Evolutionary conservation across 2,329 filamentous ascomycete genomes (phyloP), one percentile per base, ranked within the genome.

Genomic region (Grosmannia penicillata): DNA sequence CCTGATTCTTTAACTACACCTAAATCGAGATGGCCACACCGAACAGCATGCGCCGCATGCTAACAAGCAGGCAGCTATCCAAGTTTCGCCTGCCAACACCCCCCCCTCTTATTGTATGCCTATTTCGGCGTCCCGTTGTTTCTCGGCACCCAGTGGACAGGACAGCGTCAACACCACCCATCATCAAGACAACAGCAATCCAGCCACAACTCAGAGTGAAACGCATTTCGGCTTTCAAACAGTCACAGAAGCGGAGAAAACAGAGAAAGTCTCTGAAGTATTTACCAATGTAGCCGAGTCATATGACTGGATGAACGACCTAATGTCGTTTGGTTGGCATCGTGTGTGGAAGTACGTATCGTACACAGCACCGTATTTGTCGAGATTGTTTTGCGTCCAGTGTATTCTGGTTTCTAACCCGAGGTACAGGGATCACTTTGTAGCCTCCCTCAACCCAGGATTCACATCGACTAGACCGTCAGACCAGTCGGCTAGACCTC

Each of bases 261-360:
- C 62, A 32, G 52, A 67, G 47, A 58, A 63, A 68, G 87, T 95
- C 29, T 82, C 82, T 43, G 76, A 74, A 30, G 91, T 98, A 42
- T 98, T 98, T 65, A 89, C 84, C 58, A 95, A 82, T 48, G 91
- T 98, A 29, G 91, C 91, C 48, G 78, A 83, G 45, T 85, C 82
- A 15, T 98, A 98, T 62, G 91, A 98, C 60, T 81, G 79, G 45
- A 98, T 98, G 91, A 98, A 98, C 63, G 91, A 98, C 58, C 72
- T 96, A 49, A 98, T 98, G 91, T 96, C 91, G 8, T 74, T 98
- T 34, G 91, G 91, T 39, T 87, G 94, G 62, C 91, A 98, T 59
- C 82, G 91, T 31, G 66, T 98, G 27, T 98, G 91, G 91, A 98
- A 80, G 73, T 73, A 49, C 36, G 68, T 58, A 33, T 9, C 3